Conservation (phyloP, 176 grass and related monocot species). For the Guadua angustifolia region DNA sequence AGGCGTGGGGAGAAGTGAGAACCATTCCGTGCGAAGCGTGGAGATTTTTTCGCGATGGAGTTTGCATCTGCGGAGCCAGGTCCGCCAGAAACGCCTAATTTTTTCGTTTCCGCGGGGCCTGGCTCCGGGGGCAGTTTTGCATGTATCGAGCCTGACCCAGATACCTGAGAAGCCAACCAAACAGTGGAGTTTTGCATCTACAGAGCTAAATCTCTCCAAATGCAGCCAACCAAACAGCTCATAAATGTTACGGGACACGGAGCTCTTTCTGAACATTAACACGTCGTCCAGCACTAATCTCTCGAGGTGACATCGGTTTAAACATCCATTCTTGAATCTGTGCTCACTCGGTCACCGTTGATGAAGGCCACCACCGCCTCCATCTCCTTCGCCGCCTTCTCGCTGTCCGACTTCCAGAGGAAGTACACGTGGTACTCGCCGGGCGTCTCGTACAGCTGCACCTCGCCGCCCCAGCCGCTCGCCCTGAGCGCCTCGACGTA, state of each 20-base stretch:
- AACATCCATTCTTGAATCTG: slow-evolving; percentile 10
- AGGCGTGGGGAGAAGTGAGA: too few relatives aligned
- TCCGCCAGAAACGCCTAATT: too few relatives aligned
- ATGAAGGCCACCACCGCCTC: slow-evolving; percentile 55
- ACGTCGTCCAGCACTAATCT: neutral
- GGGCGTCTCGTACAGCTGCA: slow-evolving; percentile 57
- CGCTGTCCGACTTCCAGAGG: slow-evolving; percentile 43
- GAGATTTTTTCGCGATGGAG: too few relatives aligned
- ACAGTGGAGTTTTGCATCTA: too few relatives aligned
- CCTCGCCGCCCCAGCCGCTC: slow-evolving; percentile 57
- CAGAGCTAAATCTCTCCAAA: too few relatives aligned
- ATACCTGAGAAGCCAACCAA: too few relatives aligned
- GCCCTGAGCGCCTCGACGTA: slow-evolving; percentile 51
- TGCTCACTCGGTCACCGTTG: neutral
- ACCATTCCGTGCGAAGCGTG: too few relatives aligned
- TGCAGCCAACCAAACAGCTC: too few relatives aligned
- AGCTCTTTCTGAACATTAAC: neutral
- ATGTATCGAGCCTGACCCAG: too few relatives aligned
- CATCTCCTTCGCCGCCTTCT: slow-evolving; percentile 58
- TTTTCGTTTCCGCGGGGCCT: too few relatives aligned
- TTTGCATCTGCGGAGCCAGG: too few relatives aligned
- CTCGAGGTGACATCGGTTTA: neutral
- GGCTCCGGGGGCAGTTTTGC: too few relatives aligned
- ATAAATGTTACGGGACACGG: neutral
- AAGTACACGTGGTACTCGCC: slow-evolving; percentile 71